phyloP scores from a whole-genome alignment of 2,329 filamentous ascomycete species.

The Colletotrichum caudatum region DNA sequence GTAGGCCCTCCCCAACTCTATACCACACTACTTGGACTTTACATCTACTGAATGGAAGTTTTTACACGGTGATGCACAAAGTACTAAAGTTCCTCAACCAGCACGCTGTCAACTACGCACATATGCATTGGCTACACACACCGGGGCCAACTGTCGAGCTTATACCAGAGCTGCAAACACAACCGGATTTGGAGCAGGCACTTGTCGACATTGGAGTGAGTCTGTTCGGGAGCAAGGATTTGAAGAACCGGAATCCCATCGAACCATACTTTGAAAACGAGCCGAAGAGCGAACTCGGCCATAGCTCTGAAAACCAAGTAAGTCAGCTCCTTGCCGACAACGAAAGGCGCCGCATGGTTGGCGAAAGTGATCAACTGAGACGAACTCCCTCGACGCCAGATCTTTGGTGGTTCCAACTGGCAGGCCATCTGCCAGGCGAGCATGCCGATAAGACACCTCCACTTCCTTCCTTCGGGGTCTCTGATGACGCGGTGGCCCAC shows the following conservation, averaged over 20 bases:
- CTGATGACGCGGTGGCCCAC: conserved; percentile 18
- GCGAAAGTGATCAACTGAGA: background rate
- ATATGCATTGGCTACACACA: background rate
- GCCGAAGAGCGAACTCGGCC: background rate
- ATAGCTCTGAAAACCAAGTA: background rate
- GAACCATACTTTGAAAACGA: conserved; percentile 14
- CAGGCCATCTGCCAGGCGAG: background rate
- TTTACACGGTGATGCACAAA: background rate
- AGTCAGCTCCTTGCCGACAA: background rate
- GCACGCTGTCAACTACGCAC: conserved; percentile 14
- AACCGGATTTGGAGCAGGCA: background rate
- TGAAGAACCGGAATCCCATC: background rate
- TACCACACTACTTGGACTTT: no score
- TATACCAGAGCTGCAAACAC: background rate
- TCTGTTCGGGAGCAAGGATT: background rate
- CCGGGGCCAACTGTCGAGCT: background rate
- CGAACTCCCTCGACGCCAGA: background rate
- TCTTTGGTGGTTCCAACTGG: conserved; percentile 29
- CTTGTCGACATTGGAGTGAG: background rate
- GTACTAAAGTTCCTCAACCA: background rate
- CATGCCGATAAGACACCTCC: conserved; percentile 8
- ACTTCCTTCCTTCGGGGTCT: conserved; percentile 8
- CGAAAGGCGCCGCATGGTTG: background rate
- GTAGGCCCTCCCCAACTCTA: background rate
- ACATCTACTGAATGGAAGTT: background rate